Conservation (phyloP, 2,329 filamentous ascomycete species). For the Cladosporium halotolerans region DNA sequence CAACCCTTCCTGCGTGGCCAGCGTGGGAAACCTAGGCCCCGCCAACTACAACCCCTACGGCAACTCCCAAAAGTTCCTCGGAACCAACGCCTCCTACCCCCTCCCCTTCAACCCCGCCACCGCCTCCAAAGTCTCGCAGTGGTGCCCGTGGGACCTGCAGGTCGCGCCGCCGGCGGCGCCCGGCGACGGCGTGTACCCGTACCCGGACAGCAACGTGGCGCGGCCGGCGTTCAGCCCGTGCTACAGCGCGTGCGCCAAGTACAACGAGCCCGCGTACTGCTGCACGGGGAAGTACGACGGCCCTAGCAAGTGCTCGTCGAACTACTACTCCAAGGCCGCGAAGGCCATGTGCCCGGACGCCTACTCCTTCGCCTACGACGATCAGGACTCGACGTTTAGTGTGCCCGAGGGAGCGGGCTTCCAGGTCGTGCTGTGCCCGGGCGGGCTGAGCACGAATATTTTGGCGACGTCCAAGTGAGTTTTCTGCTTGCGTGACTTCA, state of each 20-base stretch:
- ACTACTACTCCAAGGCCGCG: conserved; percentile 61
- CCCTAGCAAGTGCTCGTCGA: conserved; percentile 58
- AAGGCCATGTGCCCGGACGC: conserved; percentile 78
- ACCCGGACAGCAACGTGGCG: conserved; percentile 67
- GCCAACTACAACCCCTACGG: conserved; percentile 43
- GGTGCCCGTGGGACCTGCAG: conserved; percentile 79
- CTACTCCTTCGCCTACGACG: conserved; percentile 66
- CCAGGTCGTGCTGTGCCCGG: conserved; percentile 72
- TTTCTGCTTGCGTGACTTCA: background rate
- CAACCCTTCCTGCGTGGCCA: conserved; percentile 71
- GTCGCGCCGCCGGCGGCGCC: conserved; percentile 61
- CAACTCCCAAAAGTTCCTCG: conserved; percentile 46
- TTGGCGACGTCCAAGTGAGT: conserved; percentile 30
- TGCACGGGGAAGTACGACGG: conserved; percentile 65
- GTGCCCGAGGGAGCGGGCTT: conserved; percentile 63
- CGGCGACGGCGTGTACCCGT: conserved; percentile 70
- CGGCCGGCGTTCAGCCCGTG: conserved; percentile 72
- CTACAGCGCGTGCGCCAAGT: conserved; percentile 67
- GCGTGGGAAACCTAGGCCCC: conserved; percentile 51
- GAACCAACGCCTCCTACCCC: conserved; percentile 60
- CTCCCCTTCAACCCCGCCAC: conserved; percentile 62
- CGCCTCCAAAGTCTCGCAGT: conserved; percentile 52
- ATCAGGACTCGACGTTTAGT: conserved; percentile 52
- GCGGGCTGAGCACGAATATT: conserved; percentile 45
- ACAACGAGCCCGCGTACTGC: conserved; percentile 62